phyloP scores from a whole-genome alignment of 441 rosid species.

The Syzygium malaccense region DNA sequence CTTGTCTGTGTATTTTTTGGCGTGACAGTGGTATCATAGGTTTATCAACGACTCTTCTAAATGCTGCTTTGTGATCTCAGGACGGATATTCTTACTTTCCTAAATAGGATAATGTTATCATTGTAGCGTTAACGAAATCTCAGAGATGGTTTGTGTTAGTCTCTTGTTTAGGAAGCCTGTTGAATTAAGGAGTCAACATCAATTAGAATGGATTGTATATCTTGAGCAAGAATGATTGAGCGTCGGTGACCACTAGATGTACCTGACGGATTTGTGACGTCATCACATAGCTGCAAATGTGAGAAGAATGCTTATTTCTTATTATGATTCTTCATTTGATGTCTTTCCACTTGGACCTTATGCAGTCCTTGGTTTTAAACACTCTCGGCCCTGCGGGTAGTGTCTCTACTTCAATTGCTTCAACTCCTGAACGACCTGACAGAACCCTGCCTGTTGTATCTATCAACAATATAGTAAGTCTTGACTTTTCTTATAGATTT shows the following conservation, averaged over 20 bases:
- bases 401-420: conserved; percentile 29
- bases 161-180: background rate
- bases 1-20: background rate
- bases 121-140: background rate
- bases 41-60: background rate
- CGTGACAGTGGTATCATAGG: background rate
- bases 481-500: background rate
- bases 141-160: background rate
- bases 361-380: conserved; percentile 38
- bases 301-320: background rate
- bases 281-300: background rate
- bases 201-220: background rate
- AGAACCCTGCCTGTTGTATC: conserved; percentile 35
- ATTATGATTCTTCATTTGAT: background rate
- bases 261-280: background rate
- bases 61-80: background rate
- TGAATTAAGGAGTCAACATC: background rate
- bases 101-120: background rate
- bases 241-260: background rate
- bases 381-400: conserved; percentile 33
- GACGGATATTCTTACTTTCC: background rate
- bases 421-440: conserved; percentile 35
- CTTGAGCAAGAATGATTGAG: background rate
- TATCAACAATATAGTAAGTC: conserved; percentile 31
- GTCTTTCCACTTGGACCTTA: background rate